Percentiles rank a stretch among this genome's conserved stretches.
Evolutionary conservation across 2,329 filamentous ascomycete species (phyloP).

Genomic region (Ustilaginoidea virens): DNA sequence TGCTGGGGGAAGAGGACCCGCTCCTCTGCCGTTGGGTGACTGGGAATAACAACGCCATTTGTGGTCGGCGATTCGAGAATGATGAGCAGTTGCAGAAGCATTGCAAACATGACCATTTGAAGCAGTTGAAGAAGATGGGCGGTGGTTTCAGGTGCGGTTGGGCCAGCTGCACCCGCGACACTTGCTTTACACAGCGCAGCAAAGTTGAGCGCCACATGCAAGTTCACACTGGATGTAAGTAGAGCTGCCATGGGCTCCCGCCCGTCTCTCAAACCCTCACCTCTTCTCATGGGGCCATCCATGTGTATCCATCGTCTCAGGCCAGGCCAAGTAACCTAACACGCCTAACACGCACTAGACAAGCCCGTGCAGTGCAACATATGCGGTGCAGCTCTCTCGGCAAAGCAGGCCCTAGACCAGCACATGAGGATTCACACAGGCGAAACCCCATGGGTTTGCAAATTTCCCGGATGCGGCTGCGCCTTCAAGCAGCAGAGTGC

Average conservation of each 20-base stretch:
- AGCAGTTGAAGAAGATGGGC: conserved; percentile 24
- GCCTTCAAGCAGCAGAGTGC: conserved; percentile 53
- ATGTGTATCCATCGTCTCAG: too few relatives aligned
- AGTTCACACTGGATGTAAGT: conserved; percentile 47
- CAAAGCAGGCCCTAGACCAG: conserved; percentile 51
- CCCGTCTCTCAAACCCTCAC: too few relatives aligned
- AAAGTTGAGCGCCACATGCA: conserved; percentile 52
- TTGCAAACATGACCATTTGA: conserved; percentile 34
- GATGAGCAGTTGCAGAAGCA: conserved; percentile 39
- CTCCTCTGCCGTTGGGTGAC: conserved; percentile 19
- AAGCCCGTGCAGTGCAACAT: conserved; percentile 42
- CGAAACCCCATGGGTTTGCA: conserved; percentile 46
- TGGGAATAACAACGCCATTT: conserved; percentile 11
- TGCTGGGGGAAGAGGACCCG: conserved; percentile 10
- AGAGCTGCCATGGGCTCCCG: neutral
- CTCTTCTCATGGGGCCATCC: too few relatives aligned
- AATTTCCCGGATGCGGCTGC: conserved; percentile 32
- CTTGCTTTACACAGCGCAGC: conserved; percentile 41
- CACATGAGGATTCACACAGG: conserved; percentile 53
- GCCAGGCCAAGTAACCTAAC: neutral
- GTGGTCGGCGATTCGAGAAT: conserved; percentile 21
- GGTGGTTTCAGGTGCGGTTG: conserved; percentile 39
- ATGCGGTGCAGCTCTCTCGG: conserved; percentile 45
- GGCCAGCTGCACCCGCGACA: conserved; percentile 37
- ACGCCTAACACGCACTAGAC: conserved; percentile 21